Base-by-base conservation (phyloP, 1,284 basidiomycete genomes). In the Microbotryum violaceum region DNA sequence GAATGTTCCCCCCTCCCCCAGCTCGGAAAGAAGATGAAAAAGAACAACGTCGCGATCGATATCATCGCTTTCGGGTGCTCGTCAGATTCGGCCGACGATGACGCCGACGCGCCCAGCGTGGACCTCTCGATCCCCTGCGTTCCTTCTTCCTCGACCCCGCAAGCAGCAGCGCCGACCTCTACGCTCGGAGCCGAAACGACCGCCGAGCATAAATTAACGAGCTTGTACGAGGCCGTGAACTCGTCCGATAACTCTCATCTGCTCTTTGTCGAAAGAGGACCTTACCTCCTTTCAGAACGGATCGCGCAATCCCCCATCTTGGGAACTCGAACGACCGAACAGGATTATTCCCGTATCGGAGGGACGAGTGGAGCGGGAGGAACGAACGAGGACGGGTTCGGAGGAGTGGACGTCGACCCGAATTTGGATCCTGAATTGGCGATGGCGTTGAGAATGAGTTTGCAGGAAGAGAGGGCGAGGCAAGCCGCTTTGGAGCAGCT, bases 1-100 rank as follows among this genome's bases (percentile, higher is more conserved):
- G 31, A 9, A 9, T 10, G 2, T 31, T 31, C 9, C 7, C 31
- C 42, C 3, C 18, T 21, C n/a, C 73, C 78, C 25, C 82, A 81
- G 75, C 83, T 99, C 20, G 94, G 92, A 25, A 97, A 94, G 81
- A 94, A 91, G 76, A 81, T 99, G 70, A 96, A 97, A 81, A 99
- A 99, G 86, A 98, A 97, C 77, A 98, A 97, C 72, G 91, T 99
- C 48, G 89, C 92, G 0, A 83, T 98, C 16, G 94, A 99, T 77
- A 81, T 98, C 61, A 80, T 97, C 47, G 85, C 83, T 20, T 97
- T 82, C 71, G 81, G 81, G 8, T 77, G 79, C 21, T 76, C 77
- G 58, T 74, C 74, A 50, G 76, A 78, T 64, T 76, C 77, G 58
- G 74, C 74, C 54, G 76, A 78, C 65, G 76, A 78, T 63, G 76